Base-by-base conservation (phyloP, 495 filamentous ascomycete species). In the Thermochaetoides thermophila region DNA sequence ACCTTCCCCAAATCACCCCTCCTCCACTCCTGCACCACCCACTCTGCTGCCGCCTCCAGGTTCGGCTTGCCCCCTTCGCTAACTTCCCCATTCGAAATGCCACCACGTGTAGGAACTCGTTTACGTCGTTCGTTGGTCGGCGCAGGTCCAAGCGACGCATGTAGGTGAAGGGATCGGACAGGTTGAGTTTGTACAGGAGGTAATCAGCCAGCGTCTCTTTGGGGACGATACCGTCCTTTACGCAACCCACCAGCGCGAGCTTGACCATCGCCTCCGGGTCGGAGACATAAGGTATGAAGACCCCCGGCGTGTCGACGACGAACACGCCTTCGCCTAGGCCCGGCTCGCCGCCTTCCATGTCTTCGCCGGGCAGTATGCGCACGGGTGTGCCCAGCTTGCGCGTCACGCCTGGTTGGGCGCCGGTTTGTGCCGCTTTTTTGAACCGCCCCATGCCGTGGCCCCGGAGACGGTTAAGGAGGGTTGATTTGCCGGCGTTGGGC, bases 401-500 rank as follows among this genome's bases (percentile, higher is more conserved):
- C 29, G 89, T 97, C 1, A 96, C 66, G 27, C 89, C 89, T 1
- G 89, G 87, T 39, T 93, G 76, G 5, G 74, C 74, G 4, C 91
- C 91, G 1, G 85, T 94, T 33, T 60, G 61, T 29, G 85, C 75
- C 7, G 73, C 91, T 53, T 94, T 94, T 14, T 40, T 29, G 9
- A 77, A 73, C 12, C 64, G 55, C 5, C 78, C 73, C 37, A 80
- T 61, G 27, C 85, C 81, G 12, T 62, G 56, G 14, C 63, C 67
- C 7, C 91, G 78, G 24, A 97, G 64, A 17, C 78, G 68, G 54
- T 97, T 97, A 16, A 97, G 73, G 10, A 97, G 64, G 1, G 87
- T 83, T 15, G 82, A 91, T 56, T 97, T 84, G 1, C 79, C 89
- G 0, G 89, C 81, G 55, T 97, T 97, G 5, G 89, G 89, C 87